Conservation (phyloP, 2,329 filamentous ascomycete species). For the Talaromyces sp. region DNA sequence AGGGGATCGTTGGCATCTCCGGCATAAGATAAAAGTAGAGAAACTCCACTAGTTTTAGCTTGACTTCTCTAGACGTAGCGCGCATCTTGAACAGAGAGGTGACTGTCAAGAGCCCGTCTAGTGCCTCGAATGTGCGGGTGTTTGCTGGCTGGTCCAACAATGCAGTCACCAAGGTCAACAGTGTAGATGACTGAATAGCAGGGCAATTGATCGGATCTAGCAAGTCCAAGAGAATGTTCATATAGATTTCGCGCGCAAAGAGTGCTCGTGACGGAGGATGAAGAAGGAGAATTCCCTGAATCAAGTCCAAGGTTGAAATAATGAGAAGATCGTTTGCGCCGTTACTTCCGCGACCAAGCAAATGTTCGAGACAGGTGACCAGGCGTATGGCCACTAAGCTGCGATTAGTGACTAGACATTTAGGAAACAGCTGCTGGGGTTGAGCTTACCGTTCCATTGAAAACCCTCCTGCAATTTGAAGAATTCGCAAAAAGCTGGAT, state of each 20-base stretch:
- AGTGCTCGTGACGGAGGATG: constrained; percentile 85
- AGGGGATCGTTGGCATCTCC: constrained; percentile 53
- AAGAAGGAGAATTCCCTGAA: constrained; percentile 80
- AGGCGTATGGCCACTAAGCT: constrained; percentile 69
- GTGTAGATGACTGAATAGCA: constrained; percentile 81
- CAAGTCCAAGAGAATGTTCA: constrained; percentile 94
- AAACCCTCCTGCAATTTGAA: constrained; percentile 96
- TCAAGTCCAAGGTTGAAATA: constrained; percentile 77
- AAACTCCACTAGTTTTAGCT: constrained; percentile 94
- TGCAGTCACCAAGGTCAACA: constrained; percentile 84
- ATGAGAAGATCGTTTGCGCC: constrained; percentile 85
- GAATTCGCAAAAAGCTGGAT: constrained; percentile 90
- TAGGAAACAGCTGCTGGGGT: too few species aligned
- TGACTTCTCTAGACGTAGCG: constrained; percentile 79
- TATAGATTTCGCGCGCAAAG: constrained; percentile 84
- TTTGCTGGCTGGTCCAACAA: constrained; percentile 82
- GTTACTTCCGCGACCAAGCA: constrained; percentile 75
- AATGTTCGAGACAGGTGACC: constrained; percentile 75
- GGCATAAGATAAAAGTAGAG: constrained; percentile 99
- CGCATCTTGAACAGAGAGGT: constrained; percentile 90
- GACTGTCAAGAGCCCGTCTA: constrained; percentile 86
- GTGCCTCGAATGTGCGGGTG: constrained; percentile 83
- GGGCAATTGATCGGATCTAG: constrained; percentile 89
- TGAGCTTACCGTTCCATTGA: constrained; percentile 73
- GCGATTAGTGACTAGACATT: constrained; percentile 3